A percentile compares a stretch with the other conserved stretches of the same genome.
These are phyloP conservation scores for Colletotrichum sp. DNA, from an alignment of 2,329 filamentous ascomycete species.

Conservation along the genomic window DNA sequence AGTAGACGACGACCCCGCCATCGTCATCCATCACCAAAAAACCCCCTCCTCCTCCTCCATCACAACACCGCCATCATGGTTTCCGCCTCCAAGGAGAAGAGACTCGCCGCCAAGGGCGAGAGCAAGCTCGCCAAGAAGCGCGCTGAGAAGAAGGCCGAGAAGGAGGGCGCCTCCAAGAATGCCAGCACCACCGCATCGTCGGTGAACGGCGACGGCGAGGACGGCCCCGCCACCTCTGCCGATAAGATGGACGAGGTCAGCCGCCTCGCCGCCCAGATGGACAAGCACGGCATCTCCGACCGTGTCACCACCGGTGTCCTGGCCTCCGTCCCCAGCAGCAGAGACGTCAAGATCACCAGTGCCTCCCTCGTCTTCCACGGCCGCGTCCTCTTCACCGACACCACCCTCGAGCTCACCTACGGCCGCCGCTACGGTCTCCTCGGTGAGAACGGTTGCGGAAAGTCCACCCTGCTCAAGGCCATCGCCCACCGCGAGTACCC, in stretches of 20 bases:
- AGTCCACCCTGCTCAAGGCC: constrained; percentile 96
- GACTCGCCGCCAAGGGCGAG: constrained; percentile 74
- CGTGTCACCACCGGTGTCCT: constrained; percentile 98
- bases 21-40: background rate
- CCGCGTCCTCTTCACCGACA: constrained; percentile 92
- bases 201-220: constrained; percentile 74
- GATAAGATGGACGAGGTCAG: constrained; percentile 82
- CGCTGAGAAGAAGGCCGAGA: constrained; percentile 49
- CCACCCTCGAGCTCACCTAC: constrained; percentile 90
- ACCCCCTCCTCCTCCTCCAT: background rate
- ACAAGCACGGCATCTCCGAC: constrained; percentile 95
- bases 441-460: constrained; percentile 99
- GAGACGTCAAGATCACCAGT: constrained; percentile 97
- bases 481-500: constrained; percentile 94
- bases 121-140: constrained; percentile 57
- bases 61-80: constrained; percentile 53
- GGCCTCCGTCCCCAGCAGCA: constrained; percentile 80
- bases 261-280: constrained; percentile 90
- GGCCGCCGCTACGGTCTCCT: constrained; percentile 92
- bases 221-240: constrained; percentile 72
- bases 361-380: constrained; percentile 97
- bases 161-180: constrained; percentile 69
- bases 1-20: constrained; percentile 16
- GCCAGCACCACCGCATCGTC: constrained; percentile 59
- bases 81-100: constrained; percentile 74